Evolutionary conservation across 306 rosid species (phyloP).

Genomic region (Cucurbita ficifolia): DNA sequence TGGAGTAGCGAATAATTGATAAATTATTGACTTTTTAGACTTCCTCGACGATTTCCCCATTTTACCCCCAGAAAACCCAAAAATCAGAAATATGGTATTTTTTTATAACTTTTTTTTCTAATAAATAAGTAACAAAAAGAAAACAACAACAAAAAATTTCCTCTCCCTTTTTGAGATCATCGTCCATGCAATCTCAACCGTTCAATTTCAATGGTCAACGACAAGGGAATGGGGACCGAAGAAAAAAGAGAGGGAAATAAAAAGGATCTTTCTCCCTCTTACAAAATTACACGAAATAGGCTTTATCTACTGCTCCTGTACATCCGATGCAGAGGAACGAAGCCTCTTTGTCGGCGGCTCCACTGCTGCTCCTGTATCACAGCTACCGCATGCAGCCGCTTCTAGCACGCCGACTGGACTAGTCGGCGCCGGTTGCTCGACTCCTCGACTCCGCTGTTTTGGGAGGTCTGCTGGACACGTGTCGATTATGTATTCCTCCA

Average conservation of each 20-base stretch:
- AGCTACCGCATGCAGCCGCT: conserved; percentile 39
- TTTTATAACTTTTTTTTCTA: not conserved
- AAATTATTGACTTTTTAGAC: not conserved
- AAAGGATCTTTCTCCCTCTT: not conserved
- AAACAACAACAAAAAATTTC: not conserved
- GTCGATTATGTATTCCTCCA: conserved; percentile 52
- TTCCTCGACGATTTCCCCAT: not conserved
- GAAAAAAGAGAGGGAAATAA: not conserved
- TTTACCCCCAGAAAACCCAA: not conserved
- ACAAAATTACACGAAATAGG: conserved; percentile 6
- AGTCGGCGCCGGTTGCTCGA: conserved; percentile 24
- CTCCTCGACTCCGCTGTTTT: conserved; percentile 1
- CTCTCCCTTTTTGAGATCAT: not conserved
- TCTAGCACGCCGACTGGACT: conserved; percentile 70
- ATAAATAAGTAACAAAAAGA: not conserved
- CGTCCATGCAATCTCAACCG: conserved; percentile 17
- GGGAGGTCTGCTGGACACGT: conserved; percentile 29
- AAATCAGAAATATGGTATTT: not conserved
- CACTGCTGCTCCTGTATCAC: conserved; percentile 31
- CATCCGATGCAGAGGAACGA: conserved; percentile 24
- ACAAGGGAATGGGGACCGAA: conserved; percentile 10
- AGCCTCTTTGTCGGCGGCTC: conserved; percentile 28
- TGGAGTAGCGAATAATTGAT: not conserved
- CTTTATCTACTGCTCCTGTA: conserved; percentile 17
- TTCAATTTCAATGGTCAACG: conserved; percentile 15